These are phyloP conservation scores for Quercus phellos DNA, from an alignment of 331 rosid species.

Conservation along the genomic window DNA sequence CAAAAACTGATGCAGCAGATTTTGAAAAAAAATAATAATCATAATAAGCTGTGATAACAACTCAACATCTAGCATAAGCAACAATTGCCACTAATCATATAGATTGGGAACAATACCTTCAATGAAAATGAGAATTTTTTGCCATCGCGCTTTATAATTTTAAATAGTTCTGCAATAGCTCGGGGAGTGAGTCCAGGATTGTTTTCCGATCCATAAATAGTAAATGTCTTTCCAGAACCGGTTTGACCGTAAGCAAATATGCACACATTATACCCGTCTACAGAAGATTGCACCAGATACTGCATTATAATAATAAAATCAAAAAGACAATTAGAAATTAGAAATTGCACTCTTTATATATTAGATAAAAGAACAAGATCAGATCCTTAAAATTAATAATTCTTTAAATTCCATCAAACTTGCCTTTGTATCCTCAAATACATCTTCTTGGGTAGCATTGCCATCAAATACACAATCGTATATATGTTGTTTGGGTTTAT, in stretches of 20 bases:
- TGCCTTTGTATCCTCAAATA: slow-evolving; percentile 91
- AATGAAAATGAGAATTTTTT: slow-evolving; percentile 81
- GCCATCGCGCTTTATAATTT: slow-evolving; percentile 62
- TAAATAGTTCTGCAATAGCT: slow-evolving; percentile 74
- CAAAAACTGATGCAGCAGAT: too few species aligned
- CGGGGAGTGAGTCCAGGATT: slow-evolving; percentile 89
- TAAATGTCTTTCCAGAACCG: slow-evolving; percentile 93
- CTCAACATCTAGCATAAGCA: neutral
- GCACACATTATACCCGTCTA: slow-evolving; percentile 90
- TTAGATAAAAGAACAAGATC: neutral
- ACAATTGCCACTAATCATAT: slow-evolving; percentile 29
- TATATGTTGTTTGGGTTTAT: slow-evolving; percentile 66
- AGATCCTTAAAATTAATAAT: neutral
- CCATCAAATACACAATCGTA: slow-evolving; percentile 83
- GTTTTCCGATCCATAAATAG: slow-evolving; percentile 75
- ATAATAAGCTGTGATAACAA: neutral
- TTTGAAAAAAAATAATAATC: neutral
- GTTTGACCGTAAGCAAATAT: slow-evolving; percentile 99
- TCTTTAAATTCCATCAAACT: slow-evolving; percentile 25
- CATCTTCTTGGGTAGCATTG: slow-evolving; percentile 66
- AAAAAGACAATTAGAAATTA: slow-evolving; percentile 4
- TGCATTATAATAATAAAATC: slow-evolving; percentile 28
- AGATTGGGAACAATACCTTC: slow-evolving; percentile 43
- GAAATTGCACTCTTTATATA: neutral
- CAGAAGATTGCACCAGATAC: slow-evolving; percentile 93